Evolutionary conservation across 805 yeast genomes (phyloP), one percentile per base, ranked within the genome.

Genomic region (Komagataella pastoris): DNA sequence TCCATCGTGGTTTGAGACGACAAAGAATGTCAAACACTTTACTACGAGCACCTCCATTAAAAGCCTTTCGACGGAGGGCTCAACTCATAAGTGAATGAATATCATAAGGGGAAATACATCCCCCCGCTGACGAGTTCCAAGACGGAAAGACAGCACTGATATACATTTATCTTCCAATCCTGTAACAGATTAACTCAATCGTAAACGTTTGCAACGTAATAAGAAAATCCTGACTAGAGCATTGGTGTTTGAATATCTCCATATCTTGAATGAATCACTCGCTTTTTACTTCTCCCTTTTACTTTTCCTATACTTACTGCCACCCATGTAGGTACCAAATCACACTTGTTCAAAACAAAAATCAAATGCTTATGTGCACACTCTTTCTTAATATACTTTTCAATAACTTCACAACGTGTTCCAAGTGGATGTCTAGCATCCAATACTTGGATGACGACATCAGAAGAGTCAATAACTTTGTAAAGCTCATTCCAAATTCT

Each of bases 391-490:
- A 91, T 88, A 65, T 88, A 90, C 62, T 88, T 89, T 68, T 93
- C 97, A 52, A 91, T 97, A 2, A 95, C 78, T 59, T 76, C 83
- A 75, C 99, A 91, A 59, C 98, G 79, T 7, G 99, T 91, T 51
- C 99, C 99, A 57, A 89, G 63, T 19, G 99, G 99, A 71, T 91
- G 97, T 70, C 99, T 83, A 2, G 99, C 99, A 70, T 91, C 99
- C 52, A 91, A 72, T 21, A 93, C 99, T 61, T 93, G 97, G 54
- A 91, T 86, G 45, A 91, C 96, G 47, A 91, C 97, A 72, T 91
- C 99, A 0, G 97, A 88, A 8, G 98, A 91, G 68, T 91, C 99
- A 59, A 91, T 89, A 49, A 91, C 99, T 65, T 91, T 91, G 69
- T 93, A 91, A 54, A 91, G 75, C 67, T 91, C 99, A 67, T 93